Base-by-base conservation (phyloP, 2,329 filamentous ascomycete species). In the Hypomyces perniciosus region DNA sequence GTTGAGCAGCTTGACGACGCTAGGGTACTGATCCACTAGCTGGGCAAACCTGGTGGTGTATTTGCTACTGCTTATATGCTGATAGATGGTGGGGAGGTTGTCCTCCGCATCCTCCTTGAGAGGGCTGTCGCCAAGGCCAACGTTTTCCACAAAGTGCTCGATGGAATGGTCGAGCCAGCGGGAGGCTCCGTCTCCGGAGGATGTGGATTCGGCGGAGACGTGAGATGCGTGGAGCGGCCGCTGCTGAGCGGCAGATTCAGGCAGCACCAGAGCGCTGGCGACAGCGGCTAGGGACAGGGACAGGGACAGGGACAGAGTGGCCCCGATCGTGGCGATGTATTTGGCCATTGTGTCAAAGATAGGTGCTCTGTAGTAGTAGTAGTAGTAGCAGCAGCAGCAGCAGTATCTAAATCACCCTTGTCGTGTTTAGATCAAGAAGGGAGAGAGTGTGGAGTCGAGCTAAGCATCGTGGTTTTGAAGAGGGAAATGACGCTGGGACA, bases 21-120 rank as follows among this genome's bases (percentile, higher is more conserved):
- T 81, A 1, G 83, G 77, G 63, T 87, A 84, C 54, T 90, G 77
- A 54, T 86, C 77, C 58, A 96, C 78, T n/a, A 90, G 72, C 63
- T 85, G 80, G 29, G 85, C 83, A 41, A 96, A 85, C 66, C 84
- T 86, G 44, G 81, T 86, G 1, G 88, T 91, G 69, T 88, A 79
- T 61, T 90, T 86, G 72, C 80, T 86, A 60, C 79, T 72, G n/a
- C 79, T 73, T 66, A 96, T 88, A 54, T 91, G 72, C 67, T 95
- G 75, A 68, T 91, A 95, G 41, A 95, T 80, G 20, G 90, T 95
- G 13, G 20, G 20, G 20, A 20, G 20, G 20, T 46, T 20, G 12
- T 45, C 39, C 35, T 33, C 42, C 20, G 39, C 27, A 39, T 30
- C 39, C 30, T 49, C 28, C 35, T 34, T 35, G 43, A 12, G 34